Evolutionary conservation across 345 rosid genomes (phyloP), one percentile per base, ranked within the genome.

Genomic region (Theobroma cacao): DNA sequence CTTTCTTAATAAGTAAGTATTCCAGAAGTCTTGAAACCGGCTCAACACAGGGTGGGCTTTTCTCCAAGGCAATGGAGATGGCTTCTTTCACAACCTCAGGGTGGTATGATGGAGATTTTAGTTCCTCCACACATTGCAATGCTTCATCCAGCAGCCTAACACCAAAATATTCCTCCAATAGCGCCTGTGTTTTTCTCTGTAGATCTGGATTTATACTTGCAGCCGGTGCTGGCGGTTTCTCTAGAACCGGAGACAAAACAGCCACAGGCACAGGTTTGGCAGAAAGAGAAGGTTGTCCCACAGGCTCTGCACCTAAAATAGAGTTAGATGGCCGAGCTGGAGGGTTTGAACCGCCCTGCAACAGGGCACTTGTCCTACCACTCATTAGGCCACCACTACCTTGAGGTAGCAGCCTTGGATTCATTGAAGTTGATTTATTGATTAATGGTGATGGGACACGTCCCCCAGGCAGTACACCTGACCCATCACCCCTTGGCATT

Each of bases 21-120:
- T 80, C 91, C 70, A 93, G 68, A 45, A 93, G 96, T 61, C 81
- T 81, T 0, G 79, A 67, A 15, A 87, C 91, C 10, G 75, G 88
- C 53, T 88, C 91, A 48, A 87, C 82, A 18, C 91, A 76, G 0
- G 95, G 91, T 0, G 94, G 91, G 77, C 85, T 95, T 74, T 89
- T 89, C 79, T 92, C 98, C 22, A 95, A 80, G 2, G 89, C 99
- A 30, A 92, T 87, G 47, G 79, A 81, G 61, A 95, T 88, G 1
- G 97, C 94, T 85, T 93, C 98, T 81, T 90, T 95, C 58, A 93
- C 94, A 26, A 93, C 79, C 74, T 93, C 97, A 2, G 93, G 89
- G 69, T 90, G 91, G 81, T 89, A 91, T 12, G 85, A 87, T 2
- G 93, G 92, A 43, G 91, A 80, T 20, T 89, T 83, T 30, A 93